A percentile compares a stretch with the other conserved stretches of the same genome.
Evolutionary conservation across 2,329 filamentous ascomycete genomes (phyloP).

Genomic region (Trichoderma arundinaceum): DNA sequence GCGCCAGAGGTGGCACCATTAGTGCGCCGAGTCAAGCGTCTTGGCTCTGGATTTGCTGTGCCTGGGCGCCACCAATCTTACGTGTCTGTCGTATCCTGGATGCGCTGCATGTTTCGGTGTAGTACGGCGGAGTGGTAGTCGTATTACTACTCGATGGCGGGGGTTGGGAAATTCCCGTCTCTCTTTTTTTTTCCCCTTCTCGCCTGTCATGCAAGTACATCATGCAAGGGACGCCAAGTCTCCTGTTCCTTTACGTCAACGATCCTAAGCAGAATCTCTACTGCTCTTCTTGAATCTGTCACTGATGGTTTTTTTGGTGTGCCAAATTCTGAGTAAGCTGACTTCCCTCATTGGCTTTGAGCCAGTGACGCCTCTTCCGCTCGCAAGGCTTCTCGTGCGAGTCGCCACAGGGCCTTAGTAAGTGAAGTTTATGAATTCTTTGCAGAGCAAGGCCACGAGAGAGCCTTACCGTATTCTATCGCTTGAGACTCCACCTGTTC

Average conservation of each 20-base stretch:
- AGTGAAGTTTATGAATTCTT: background rate
- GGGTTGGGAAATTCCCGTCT: background rate
- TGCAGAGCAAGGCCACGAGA: background rate
- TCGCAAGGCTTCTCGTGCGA: background rate
- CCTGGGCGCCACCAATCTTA: slow-evolving; percentile 18
- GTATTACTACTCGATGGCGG: background rate
- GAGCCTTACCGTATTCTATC: background rate
- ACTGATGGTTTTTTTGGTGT: background rate
- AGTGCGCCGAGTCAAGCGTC: slow-evolving; percentile 7
- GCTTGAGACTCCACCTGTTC: background rate
- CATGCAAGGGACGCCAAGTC: background rate
- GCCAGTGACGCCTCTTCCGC: slow-evolving; percentile 22
- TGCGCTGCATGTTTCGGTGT: background rate
- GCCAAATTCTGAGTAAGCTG: slow-evolving; percentile 26
- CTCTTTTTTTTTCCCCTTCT: background rate
- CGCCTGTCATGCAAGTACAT: background rate
- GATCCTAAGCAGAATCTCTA: too few relatives aligned
- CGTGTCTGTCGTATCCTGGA: background rate
- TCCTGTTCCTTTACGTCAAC: background rate
- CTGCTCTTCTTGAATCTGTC: background rate
- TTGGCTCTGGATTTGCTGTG: background rate
- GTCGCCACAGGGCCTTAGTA: background rate
- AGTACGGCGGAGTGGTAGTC: too few relatives aligned
- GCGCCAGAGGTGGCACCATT: slow-evolving; percentile 18
- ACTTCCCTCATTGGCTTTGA: slow-evolving; percentile 11